Percentiles rank a stretch among this genome's conserved stretches.
These are phyloP conservation scores for Fistulifera solaris DNA, from an alignment of 108 stramenopile species.

Conservation along the genomic window DNA sequence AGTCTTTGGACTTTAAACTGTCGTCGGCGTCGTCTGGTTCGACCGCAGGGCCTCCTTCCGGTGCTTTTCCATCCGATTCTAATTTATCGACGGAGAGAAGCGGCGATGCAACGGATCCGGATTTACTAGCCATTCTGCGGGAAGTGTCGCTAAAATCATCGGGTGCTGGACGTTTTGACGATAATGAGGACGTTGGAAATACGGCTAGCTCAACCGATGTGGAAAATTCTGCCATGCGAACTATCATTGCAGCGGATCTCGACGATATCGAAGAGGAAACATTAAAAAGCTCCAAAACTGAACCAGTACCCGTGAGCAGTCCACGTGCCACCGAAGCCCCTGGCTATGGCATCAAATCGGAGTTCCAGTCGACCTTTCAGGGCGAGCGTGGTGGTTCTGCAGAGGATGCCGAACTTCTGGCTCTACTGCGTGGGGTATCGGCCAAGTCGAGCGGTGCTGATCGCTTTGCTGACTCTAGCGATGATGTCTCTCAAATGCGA, in stretches of 20 bases:
- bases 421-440: constrained; percentile 53
- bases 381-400: constrained; percentile 63
- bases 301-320: background rate
- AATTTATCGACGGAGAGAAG: constrained; percentile 52
- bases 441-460: constrained; percentile 30
- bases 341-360: constrained; percentile 15
- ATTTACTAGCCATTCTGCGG: constrained; percentile 45
- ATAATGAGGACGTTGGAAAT: background rate
- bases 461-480: constrained; percentile 29
- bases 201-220: too few relatives aligned
- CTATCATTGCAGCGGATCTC: background rate
- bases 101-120: constrained; percentile 35
- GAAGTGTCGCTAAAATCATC: constrained; percentile 9
- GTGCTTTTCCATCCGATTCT: constrained; percentile 1
- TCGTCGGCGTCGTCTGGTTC: background rate
- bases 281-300: background rate
- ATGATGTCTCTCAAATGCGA: background rate
- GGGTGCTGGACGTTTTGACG: background rate
- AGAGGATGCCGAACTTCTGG: constrained; percentile 68
- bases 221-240: too few relatives aligned
- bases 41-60: background rate
- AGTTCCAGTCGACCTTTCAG: constrained; percentile 25
- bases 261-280: background rate
- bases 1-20: too few relatives aligned
- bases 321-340: constrained; percentile 3